Evolutionary conservation across 2,329 filamentous ascomycete genomes (phyloP).

Genomic region (Hymenoscyphus repandus): DNA sequence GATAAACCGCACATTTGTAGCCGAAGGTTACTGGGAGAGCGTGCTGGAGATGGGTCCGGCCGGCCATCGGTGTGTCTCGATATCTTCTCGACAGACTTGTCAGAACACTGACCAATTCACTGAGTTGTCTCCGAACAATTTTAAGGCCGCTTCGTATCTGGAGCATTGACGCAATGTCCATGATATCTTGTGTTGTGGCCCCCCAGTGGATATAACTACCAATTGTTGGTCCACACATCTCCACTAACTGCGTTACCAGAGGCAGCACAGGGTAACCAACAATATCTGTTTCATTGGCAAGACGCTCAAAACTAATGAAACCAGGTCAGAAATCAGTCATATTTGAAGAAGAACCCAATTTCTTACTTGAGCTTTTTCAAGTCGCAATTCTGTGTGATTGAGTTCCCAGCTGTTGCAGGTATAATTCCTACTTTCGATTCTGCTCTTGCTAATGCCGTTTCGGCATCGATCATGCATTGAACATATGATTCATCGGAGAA

Average conservation of each 20-base stretch:
- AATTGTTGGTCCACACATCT: conserved; percentile 19
- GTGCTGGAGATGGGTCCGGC: conserved; percentile 52
- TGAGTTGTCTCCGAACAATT: conserved; percentile 42
- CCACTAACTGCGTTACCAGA: conserved; percentile 33
- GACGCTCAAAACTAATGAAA: conserved; percentile 38
- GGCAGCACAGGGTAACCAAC: conserved; percentile 50
- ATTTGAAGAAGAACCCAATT: too few species aligned
- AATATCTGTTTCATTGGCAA: conserved; percentile 41
- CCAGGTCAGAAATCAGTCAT: too few species aligned
- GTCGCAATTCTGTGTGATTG: conserved; percentile 29
- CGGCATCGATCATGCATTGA: conserved; percentile 43
- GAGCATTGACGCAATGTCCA: conserved; percentile 48
- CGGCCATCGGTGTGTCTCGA: conserved; percentile 50
- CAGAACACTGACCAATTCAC: conserved; percentile 39
- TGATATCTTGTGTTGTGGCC: conserved; percentile 55
- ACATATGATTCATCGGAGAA: conserved; percentile 47
- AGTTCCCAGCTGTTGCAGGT: conserved; percentile 33
- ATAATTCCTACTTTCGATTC: conserved; percentile 44
- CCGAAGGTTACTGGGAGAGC: conserved; percentile 52
- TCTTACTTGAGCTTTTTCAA: conserved; percentile 34
- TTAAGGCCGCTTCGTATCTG: conserved; percentile 47
- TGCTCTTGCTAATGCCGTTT: conserved; percentile 46
- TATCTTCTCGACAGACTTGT: conserved; percentile 39
- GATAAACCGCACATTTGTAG: conserved; percentile 52
- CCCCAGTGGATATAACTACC: conserved; percentile 53